phyloP scores from a whole-genome alignment of 768 basidiomycete genomes.

The Suillus tomentosus region DNA sequence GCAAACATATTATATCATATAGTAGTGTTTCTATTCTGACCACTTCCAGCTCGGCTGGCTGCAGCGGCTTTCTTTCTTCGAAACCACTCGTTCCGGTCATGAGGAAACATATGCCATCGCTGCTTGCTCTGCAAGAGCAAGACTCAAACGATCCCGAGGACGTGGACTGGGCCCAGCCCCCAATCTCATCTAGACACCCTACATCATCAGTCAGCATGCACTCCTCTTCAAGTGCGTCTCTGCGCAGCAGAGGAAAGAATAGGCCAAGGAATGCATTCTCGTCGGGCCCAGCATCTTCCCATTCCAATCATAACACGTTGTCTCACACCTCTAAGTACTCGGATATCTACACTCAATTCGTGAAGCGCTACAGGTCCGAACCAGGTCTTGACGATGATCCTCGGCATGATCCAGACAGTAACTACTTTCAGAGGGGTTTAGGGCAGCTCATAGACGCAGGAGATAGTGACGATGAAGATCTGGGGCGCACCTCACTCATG shows the following conservation, averaged over 20 bases:
- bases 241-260: slow-evolving; percentile 35
- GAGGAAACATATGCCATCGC: slow-evolving; percentile 61
- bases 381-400: slow-evolving; percentile 66
- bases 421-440: slow-evolving; percentile 75
- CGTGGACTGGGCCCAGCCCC: slow-evolving; percentile 44
- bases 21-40: not conserved
- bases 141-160: slow-evolving; percentile 54
- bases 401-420: slow-evolving; percentile 79
- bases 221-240: slow-evolving; percentile 32
- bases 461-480: slow-evolving; percentile 77
- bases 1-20: not conserved
- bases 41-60: not conserved
- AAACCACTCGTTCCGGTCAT: not conserved
- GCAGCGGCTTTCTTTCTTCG: slow-evolving; percentile 1
- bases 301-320: slow-evolving; percentile 31
- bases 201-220: slow-evolving; percentile 15
- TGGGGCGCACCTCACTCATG: slow-evolving; percentile 44
- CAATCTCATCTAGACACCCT: slow-evolving; percentile 32
- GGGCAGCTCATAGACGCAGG: slow-evolving; percentile 69
- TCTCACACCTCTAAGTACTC: slow-evolving; percentile 44
- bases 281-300: slow-evolving; percentile 30
- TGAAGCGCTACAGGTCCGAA: slow-evolving; percentile 70
- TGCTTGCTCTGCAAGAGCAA: slow-evolving; percentile 66
- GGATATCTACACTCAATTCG: slow-evolving; percentile 79
- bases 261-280: slow-evolving; percentile 32